phyloP scores from a whole-genome alignment of 2,329 filamentous ascomycete species.

The Fusarium phyllophilum region DNA sequence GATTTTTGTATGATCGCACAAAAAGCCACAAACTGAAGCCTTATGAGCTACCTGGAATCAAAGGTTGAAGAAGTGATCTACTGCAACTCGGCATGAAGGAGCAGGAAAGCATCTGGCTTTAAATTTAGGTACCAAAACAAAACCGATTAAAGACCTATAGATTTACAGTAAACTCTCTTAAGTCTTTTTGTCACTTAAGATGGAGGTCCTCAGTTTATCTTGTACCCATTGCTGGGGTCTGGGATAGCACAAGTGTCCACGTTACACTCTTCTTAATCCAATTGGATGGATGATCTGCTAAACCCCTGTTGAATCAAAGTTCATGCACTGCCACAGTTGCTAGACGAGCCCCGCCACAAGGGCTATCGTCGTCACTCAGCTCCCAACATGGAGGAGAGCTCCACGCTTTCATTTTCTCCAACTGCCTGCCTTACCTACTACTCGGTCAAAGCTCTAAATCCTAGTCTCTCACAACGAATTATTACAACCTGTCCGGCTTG shows the following conservation, averaged over 20 bases:
- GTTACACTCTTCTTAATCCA: slow-evolving; percentile 17
- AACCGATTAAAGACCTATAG: background rate
- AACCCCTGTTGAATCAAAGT: slow-evolving; percentile 13
- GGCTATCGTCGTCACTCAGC: slow-evolving; percentile 8
- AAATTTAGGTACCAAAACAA: background rate
- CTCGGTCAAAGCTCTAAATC: slow-evolving; percentile 19
- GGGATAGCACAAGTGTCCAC: slow-evolving; percentile 25
- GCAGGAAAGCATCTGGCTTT: background rate
- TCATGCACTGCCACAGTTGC: slow-evolving; percentile 27
- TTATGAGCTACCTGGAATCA: background rate
- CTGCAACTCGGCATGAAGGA: background rate
- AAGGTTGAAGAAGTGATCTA: slow-evolving; percentile 11
- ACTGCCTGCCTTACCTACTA: background rate
- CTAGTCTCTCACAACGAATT: slow-evolving; percentile 27
- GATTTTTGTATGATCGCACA: background rate
- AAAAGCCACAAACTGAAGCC: background rate
- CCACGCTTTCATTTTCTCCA: slow-evolving; percentile 12
- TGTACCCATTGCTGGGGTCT: background rate
- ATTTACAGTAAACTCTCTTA: background rate
- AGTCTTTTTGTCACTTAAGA: background rate
- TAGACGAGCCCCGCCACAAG: slow-evolving; percentile 23
- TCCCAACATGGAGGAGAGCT: background rate
- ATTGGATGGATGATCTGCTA: background rate
- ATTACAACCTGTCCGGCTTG: background rate
- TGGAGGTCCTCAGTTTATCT: background rate